Base-by-base conservation (phyloP, 2,329 filamentous ascomycete species). In the Akanthomyces dipterigenus region DNA sequence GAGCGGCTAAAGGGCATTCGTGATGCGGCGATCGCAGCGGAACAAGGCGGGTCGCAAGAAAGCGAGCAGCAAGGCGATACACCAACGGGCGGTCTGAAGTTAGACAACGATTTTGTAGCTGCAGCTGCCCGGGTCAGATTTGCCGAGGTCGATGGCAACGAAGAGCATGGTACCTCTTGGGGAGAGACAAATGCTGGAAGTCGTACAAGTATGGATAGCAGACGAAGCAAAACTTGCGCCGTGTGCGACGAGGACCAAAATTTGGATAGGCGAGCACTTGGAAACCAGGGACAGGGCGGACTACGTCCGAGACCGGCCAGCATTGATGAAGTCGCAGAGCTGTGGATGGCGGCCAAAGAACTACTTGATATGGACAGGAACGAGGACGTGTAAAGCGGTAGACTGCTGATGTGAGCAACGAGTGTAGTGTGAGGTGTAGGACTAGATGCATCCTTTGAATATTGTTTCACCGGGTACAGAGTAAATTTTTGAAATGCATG, bases 1-100 rank as follows among this genome's bases (percentile, higher is more conserved):
- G 63, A 68, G 16, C 70, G 70, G 26, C 45, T 78, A 36, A 69
- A 70, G 51, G 70, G 66, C 1, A 72, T 75, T 55, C 68, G 67
- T n/a, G 68, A 69, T 59, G 62, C 61, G 18, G 55, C 61, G 43
- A 64, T 66, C 1, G 63, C 60, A 31, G 55, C 28, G 5, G 61
- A 62, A 16, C 24, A 38, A 43, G 16, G 14, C 18, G 60, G 20
- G 38, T 49, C 53, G n/a, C 51, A 31, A 43, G 24, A 46, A 4
- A 26, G 28, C 46, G 60, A 62, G 22, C 43, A 8, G 46, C 50
- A 26, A 58, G 49, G 49, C 31, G 49, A 48, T 20, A 20, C 16
- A 28, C 22, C 31, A 12, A 28, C 12, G 14, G 28, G 48, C 28
- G 5, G 22, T 9, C 18, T 60, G 8, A 48, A 60, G 20, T 48